phyloP scores from a whole-genome alignment of 306 rosid species.

The Chamaecrista fasciculata region DNA sequence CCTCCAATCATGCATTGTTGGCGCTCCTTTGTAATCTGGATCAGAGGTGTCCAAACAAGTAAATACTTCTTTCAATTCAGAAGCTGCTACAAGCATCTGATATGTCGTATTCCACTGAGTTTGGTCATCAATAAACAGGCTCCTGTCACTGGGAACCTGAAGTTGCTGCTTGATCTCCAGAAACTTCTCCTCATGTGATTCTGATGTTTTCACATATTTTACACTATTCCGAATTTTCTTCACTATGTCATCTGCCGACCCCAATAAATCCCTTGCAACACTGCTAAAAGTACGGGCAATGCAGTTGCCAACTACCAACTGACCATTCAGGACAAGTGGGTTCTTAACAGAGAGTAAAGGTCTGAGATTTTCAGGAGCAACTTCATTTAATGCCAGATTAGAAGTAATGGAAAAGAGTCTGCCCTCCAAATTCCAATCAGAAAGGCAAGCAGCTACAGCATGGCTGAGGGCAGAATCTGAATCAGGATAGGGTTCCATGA shows the following conservation, averaged over 20 bases:
- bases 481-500: slow-evolving; percentile 92
- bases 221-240: slow-evolving; percentile 75
- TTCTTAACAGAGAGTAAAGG: slow-evolving; percentile 71
- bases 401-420: slow-evolving; percentile 77
- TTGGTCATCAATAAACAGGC: slow-evolving; percentile 73
- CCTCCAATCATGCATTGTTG: slow-evolving; percentile 83
- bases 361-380: slow-evolving; percentile 68
- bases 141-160: slow-evolving; percentile 85
- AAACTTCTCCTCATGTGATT: slow-evolving; percentile 81
- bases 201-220: slow-evolving; percentile 85
- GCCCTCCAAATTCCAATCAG: slow-evolving; percentile 83
- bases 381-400: slow-evolving; percentile 46
- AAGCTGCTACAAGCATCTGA: slow-evolving; percentile 83
- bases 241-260: slow-evolving; percentile 43
- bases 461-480: slow-evolving; percentile 72
- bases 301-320: slow-evolving; percentile 72
- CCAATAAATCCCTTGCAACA: slow-evolving; percentile 65
- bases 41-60: slow-evolving; percentile 80
- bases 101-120: slow-evolving; percentile 84
- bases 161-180: slow-evolving; percentile 76
- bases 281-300: slow-evolving; percentile 72
- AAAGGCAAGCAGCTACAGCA: slow-evolving; percentile 86
- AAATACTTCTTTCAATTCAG: slow-evolving; percentile 81
- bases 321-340: slow-evolving; percentile 81
- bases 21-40: slow-evolving; percentile 78